Conservation (phyloP, 2,329 filamentous ascomycete species). For the Chaetomiaceae sp. region DNA sequence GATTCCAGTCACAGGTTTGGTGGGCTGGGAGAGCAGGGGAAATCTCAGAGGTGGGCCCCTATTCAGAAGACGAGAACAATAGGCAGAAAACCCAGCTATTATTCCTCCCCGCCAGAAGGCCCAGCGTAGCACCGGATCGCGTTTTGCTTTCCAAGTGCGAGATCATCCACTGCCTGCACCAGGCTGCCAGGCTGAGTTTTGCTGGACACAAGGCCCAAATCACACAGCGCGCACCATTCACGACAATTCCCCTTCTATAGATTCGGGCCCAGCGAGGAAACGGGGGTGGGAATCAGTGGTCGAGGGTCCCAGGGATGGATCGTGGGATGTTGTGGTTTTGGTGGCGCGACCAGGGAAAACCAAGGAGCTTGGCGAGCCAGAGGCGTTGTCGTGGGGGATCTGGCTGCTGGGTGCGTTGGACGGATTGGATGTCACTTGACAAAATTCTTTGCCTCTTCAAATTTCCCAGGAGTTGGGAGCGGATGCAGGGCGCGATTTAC, state of each 20-base stretch:
- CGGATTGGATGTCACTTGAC: too few relatives aligned
- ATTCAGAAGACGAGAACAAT: conserved; percentile 18
- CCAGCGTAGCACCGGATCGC: neutral
- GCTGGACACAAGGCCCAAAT: conserved; percentile 7
- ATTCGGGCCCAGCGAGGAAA: neutral
- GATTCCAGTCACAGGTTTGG: conserved; percentile 11
- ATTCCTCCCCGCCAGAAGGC: conserved; percentile 10
- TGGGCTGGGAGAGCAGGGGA: conserved; percentile 6
- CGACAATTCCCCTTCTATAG: conserved; percentile 5
- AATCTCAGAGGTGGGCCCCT: conserved; percentile 6
- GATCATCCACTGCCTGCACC: conserved; percentile 11
- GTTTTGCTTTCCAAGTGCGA: neutral
- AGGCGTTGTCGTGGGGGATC: neutral
- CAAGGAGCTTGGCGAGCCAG: neutral
- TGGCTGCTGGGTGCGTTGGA: too few relatives aligned
- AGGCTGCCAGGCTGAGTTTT: conserved; percentile 1
- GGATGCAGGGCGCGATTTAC: too few relatives aligned
- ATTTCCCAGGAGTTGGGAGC: too few relatives aligned
- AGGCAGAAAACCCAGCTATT: conserved; percentile 17
- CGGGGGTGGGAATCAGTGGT: neutral
- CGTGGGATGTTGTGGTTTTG: neutral
- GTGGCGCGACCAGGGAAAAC: neutral
- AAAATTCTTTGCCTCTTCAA: neutral
- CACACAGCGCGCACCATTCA: conserved; percentile 18
- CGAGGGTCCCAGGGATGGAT: neutral